These are phyloP conservation scores for Verticillium nonalfalfae DNA, from an alignment of 2,329 filamentous ascomycete genomes.

Conservation along the genomic window DNA sequence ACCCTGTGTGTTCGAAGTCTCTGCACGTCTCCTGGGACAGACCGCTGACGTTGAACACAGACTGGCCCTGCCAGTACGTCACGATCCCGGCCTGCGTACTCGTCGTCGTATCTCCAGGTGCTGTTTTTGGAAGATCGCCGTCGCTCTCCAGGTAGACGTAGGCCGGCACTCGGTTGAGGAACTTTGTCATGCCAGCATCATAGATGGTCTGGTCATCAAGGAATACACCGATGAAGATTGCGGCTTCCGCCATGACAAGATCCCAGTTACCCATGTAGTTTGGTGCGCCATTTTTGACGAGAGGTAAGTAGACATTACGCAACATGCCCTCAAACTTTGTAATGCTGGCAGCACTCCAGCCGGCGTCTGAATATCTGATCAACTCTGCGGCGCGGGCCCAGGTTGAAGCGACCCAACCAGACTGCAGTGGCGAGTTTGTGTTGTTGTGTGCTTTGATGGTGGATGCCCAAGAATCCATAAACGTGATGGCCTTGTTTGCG, in stretches of 20 bases:
- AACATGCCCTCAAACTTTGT: constrained; percentile 15
- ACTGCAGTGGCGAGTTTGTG: constrained; percentile 17
- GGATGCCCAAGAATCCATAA: constrained; percentile 17
- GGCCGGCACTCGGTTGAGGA: constrained; percentile 14
- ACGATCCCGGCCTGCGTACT: background rate
- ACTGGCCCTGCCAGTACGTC: constrained; percentile 11
- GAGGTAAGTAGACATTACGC: constrained; percentile 15
- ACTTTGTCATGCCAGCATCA: constrained; percentile 13
- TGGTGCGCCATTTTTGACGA: constrained; percentile 10
- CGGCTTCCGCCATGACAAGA: constrained; percentile 16
- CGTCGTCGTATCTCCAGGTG: background rate
- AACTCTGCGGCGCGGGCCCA: constrained; percentile 19
- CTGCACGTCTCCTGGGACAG: constrained; percentile 18
- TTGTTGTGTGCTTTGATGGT: constrained; percentile 16
- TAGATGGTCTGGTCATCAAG: constrained; percentile 13
- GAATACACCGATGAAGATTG: constrained; percentile 16
- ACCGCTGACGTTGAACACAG: constrained; percentile 10
- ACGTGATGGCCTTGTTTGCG: constrained; percentile 15
- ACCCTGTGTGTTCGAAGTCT: constrained; percentile 19
- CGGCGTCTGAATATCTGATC: constrained; percentile 17
- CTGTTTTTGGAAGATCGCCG: constrained; percentile 9
- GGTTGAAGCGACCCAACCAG: constrained; percentile 16
- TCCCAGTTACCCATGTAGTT: constrained; percentile 16
- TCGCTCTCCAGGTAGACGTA: constrained; percentile 15
- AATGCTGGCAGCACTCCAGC: constrained; percentile 13